Conservation (phyloP, 768 basidiomycete genomes). For the Lentinula sp. region DNA sequence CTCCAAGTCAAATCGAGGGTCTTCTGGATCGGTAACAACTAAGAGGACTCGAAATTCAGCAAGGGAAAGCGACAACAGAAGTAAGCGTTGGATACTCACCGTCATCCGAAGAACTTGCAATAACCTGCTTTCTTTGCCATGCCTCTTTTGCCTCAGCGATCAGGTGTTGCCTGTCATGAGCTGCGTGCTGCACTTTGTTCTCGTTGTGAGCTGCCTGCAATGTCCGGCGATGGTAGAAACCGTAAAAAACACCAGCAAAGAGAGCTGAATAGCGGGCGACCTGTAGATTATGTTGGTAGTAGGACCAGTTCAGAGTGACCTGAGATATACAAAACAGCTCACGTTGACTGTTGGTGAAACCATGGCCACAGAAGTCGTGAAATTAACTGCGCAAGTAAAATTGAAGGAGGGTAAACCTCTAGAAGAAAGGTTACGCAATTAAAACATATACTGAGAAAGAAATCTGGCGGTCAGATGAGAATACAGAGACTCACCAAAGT, state of each 20-base stretch:
- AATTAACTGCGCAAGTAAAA: not conserved
- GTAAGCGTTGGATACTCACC: constrained; percentile 35
- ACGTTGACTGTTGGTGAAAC: constrained; percentile 75
- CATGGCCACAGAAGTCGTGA: constrained; percentile 30
- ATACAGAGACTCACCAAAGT: not conserved
- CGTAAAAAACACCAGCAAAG: constrained; percentile 81
- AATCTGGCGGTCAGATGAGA: not conserved
- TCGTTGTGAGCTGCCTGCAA: constrained; percentile 77
- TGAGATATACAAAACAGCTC: constrained; percentile 22
- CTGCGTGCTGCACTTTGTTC: constrained; percentile 66
- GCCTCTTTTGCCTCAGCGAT: constrained; percentile 86
- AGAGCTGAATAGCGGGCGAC: constrained; percentile 94
- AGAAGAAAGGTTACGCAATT: not conserved
- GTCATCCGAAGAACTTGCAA: constrained; percentile 39
- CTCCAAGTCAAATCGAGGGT: constrained; percentile 95
- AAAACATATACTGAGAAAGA: not conserved
- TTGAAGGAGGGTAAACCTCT: not conserved
- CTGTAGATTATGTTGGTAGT: constrained; percentile 31
- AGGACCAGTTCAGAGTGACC: not conserved
- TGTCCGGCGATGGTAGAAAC: constrained; percentile 87
- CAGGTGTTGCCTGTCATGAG: constrained; percentile 68
- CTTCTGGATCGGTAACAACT: constrained; percentile 93
- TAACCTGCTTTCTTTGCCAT: constrained; percentile 75
- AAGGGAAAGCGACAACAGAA: not conserved
- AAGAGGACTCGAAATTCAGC: constrained; percentile 6